Base-by-base conservation (phyloP, 805 yeast genomes). In the Kazachstania africana region DNA sequence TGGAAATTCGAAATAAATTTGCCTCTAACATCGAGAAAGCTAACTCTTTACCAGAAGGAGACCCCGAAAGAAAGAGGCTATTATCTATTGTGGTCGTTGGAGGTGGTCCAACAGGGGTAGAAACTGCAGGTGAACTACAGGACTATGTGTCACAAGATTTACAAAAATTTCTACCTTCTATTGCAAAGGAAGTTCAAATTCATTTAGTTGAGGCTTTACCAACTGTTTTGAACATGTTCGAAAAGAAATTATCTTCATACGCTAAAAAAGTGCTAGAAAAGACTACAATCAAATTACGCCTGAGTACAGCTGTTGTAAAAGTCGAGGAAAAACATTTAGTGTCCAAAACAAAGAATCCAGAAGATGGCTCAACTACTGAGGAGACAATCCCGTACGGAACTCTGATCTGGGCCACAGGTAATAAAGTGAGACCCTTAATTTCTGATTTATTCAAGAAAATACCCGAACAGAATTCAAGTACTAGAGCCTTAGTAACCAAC, bases 61-160 rank as follows among this genome's bases (percentile, higher is more conserved):
- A 73, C 45, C 77, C 75, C 28, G 94, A 81, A 58, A 74, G 95
- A 60, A 77, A 77, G 63, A 76, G 95, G 59, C 68, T 87, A 44
- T 67, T 87, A 58, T 79, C 81, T 36, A 70, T 83, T 39, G 88
- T 87, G 33, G 94, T 87, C 37, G 91, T 88, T 47, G 96, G 96
- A 49, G 96, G 95, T 62, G 96, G 96, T 44, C 96, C 96, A 53
- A 85, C 96, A 27, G 96, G 96, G 66, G 95, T 85, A 36, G 96
- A 85, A 63, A 79, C 85, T 44, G 95, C 96, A 38, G 96, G 94
- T 57, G 96, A 87, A 60, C 64, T 87, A 50, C 94, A 84, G 63
- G 96, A 87, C 61, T 87, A 83, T 63, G 83, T 85, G 39, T 84
- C 79, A 56, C 93, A 85, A 60, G 96, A 87, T 60, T 66, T 87